Evolutionary conservation across 140 eudicot genomes (phyloP).

Genomic region (Cichorium intybus): DNA sequence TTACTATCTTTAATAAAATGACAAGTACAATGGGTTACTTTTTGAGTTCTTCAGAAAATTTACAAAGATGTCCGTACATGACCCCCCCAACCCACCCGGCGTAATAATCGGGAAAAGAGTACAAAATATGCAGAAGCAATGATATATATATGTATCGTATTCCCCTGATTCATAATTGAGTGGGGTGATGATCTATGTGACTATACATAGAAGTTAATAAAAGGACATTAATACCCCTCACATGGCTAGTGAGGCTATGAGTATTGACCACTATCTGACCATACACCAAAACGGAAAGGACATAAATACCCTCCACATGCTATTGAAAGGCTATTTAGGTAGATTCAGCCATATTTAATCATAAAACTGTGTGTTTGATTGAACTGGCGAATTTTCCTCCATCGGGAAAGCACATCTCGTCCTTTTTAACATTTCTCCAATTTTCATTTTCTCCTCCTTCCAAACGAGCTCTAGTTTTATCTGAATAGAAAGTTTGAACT

Average conservation of each 20-base stretch:
- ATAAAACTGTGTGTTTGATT: conserved; percentile 18
- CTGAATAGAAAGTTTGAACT: too few species aligned
- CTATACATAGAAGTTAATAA: conserved; percentile 12
- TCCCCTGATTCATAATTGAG: conserved; percentile 26
- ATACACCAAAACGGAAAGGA: conserved; percentile 24
- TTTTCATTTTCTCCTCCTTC: background rate
- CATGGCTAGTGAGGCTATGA: conserved; percentile 24
- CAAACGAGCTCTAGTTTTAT: too few species aligned
- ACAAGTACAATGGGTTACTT: background rate
- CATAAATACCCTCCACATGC: conserved; percentile 34
- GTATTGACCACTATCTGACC: conserved; percentile 27
- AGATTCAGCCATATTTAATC: conserved; percentile 16
- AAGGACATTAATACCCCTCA: conserved; percentile 31
- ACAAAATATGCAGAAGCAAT: conserved; percentile 23
- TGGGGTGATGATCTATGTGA: conserved; percentile 5
- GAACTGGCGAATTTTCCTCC: conserved; percentile 3
- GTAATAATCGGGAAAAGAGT: conserved; percentile 25
- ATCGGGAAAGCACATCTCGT: conserved; percentile 12
- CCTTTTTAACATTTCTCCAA: background rate
- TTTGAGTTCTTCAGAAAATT: background rate
- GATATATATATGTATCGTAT: conserved; percentile 16
- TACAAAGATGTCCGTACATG: conserved; percentile 13
- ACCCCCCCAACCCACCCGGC: conserved; percentile 28
- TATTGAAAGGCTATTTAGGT: conserved; percentile 1
- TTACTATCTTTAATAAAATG: background rate